Conservation (phyloP, 148 eudicot genomes). For the Nepenthes mirabilis region DNA sequence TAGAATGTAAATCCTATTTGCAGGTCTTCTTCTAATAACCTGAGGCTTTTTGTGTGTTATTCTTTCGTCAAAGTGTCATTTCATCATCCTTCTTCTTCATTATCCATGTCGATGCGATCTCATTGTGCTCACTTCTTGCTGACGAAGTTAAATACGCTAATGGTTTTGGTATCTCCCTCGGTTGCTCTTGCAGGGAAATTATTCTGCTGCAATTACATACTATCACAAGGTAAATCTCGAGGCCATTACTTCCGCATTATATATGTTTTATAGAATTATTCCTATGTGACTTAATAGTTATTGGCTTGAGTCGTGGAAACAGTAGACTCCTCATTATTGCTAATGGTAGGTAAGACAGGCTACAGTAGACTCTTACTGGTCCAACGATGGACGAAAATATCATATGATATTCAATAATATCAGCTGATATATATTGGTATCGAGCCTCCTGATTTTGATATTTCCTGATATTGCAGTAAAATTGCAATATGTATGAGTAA, state of each 20-base stretch:
- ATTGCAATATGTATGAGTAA: too few species aligned
- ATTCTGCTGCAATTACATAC: slow-evolving; percentile 51
- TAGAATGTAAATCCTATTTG: too few species aligned
- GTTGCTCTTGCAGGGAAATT: slow-evolving; percentile 50
- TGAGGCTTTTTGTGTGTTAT: too few species aligned
- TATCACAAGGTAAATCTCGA: slow-evolving; percentile 73
- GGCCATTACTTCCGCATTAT: background rate
- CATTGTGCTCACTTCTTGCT: background rate
- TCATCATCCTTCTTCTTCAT: too few species aligned
- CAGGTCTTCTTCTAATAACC: too few species aligned
- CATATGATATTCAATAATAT: too few species aligned
- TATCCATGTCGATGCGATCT: background rate
- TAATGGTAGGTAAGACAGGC: background rate
- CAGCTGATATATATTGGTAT: too few species aligned
- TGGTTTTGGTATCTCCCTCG: background rate
- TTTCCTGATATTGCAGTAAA: too few species aligned
- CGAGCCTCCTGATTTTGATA: too few species aligned
- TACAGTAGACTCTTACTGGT: too few species aligned
- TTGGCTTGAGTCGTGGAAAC: background rate
- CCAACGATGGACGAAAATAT: too few species aligned
- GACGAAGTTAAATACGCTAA: background rate
- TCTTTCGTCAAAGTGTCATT: too few species aligned
- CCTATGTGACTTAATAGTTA: background rate
- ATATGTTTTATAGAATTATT: background rate
- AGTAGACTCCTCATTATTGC: background rate